A percentile compares a stretch with the other conserved stretches of the same genome.
phyloP scores from a whole-genome alignment of 768 basidiomycete genomes.

The Hericium erinaceus region DNA sequence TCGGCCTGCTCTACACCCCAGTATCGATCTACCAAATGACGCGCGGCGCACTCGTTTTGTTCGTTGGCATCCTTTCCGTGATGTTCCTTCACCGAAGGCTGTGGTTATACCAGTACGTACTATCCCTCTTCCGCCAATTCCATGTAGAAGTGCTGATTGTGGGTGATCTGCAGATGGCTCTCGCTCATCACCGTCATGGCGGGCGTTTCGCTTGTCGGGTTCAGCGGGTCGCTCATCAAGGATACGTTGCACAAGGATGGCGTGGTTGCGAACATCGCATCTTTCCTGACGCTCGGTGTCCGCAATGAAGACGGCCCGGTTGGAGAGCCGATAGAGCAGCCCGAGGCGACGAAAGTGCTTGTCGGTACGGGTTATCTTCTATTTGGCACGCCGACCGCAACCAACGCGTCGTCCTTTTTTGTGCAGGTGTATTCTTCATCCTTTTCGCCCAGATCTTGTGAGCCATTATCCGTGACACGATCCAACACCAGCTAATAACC shows the following conservation, averaged over 20 bases:
- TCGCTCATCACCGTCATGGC: conserved; percentile 83
- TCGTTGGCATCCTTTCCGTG: conserved; percentile 87
- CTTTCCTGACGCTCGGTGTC: conserved; percentile 9
- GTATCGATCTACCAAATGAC: conserved; percentile 98
- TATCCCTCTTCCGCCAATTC: background rate
- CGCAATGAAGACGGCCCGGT: conserved; percentile 24
- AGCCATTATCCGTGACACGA: conserved; percentile 23
- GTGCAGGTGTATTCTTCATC: conserved; percentile 77
- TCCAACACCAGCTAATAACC: background rate
- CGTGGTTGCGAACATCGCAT: conserved; percentile 22
- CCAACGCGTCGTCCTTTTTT: conserved; percentile 13
- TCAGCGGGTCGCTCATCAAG: conserved; percentile 82
- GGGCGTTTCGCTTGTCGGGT: conserved; percentile 79
- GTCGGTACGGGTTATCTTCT: conserved; percentile 42
- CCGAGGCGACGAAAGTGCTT: conserved; percentile 61
- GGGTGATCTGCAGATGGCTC: conserved; percentile 56
- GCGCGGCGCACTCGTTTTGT: conserved; percentile 85
- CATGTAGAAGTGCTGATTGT: background rate
- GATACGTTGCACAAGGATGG: conserved; percentile 46
- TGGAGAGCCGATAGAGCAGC: conserved; percentile 41
- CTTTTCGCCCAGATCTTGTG: conserved; percentile 93
- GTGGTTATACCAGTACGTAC: conserved; percentile 73
- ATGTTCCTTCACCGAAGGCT: conserved; percentile 81
- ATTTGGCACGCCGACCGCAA: conserved; percentile 10
- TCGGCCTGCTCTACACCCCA: conserved; percentile 91